These are phyloP conservation scores for Xerocomus amazonicus DNA, from an alignment of 1,284 basidiomycete species.

Conservation along the genomic window DNA sequence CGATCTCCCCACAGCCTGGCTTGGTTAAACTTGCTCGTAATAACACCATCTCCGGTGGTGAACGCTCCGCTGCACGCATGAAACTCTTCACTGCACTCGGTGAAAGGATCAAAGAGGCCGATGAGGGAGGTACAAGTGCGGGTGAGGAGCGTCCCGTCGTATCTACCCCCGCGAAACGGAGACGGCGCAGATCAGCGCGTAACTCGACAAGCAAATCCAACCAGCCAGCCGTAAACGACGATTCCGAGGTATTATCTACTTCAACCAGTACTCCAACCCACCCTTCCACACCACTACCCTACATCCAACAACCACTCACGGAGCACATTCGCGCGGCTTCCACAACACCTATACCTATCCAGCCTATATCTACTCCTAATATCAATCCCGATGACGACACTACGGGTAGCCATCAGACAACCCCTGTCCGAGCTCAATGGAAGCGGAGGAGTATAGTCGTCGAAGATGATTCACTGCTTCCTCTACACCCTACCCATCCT, in stretches of 20 bases:
- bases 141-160: constrained; percentile 54
- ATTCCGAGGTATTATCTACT: constrained; percentile 57
- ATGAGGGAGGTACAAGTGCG: constrained; percentile 58
- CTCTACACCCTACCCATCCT: constrained; percentile 34
- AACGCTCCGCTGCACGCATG: constrained; percentile 64
- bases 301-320: constrained; percentile 22
- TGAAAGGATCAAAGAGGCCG: constrained; percentile 61
- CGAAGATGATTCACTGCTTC: constrained; percentile 49
- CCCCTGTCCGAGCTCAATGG: constrained; percentile 35
- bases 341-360: constrained; percentile 30
- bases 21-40: constrained; percentile 56
- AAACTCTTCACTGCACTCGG: constrained; percentile 60
- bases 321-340: constrained; percentile 29
- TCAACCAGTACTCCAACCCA: constrained; percentile 60
- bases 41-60: constrained; percentile 77
- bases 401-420: constrained; percentile 32
- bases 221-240: constrained; percentile 51
- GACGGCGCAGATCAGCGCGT: constrained; percentile 55
- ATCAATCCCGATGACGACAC: constrained; percentile 30
- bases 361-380: constrained; percentile 27
- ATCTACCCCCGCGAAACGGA: constrained; percentile 46
- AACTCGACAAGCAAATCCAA: constrained; percentile 48
- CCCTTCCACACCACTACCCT: constrained; percentile 49
- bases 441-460: constrained; percentile 66
- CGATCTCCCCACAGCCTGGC: constrained; percentile 47